Evolutionary conservation across 805 yeast genomes (phyloP), one percentile per base, ranked within the genome.

Genomic region (Hanseniaspora mollemarum): DNA sequence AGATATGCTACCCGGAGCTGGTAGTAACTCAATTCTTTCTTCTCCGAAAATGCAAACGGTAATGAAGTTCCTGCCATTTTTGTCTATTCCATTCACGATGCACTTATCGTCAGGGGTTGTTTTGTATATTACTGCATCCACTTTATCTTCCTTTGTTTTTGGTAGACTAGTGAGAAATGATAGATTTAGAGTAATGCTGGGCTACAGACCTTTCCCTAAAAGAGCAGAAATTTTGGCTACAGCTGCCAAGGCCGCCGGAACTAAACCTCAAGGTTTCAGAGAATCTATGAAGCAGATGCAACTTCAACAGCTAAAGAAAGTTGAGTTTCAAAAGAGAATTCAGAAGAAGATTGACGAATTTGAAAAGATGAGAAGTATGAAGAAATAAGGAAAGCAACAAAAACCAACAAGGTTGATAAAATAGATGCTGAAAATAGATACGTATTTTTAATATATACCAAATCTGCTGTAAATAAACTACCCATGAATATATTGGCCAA

Each of bases 21-120:
- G 95, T 46, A 81, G 84, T 32, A 78, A 74, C 48, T 74, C 72
- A 49, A 71, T 83, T 67, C 33, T 48, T 13, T 28, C 51, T 3
- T 70, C 76, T 54, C 83, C 86, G 1, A 73, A 73, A 38, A 73
- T 81, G 77, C 78, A 77, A 67, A 81, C 79, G 59, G 64, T 83
- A 21, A 75, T 90, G 70, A 77, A 81, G 36, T 71, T 75, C 39
- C 65, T 87, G 59, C 97, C 97, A 15, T 72, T 87, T 56, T 68
- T 81, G 28, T 87, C 96, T 3, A 81, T 90, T 54, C 79, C 88
- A n/a, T 78, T 90, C 57, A 90, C 96, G 3, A 84, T 83, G 83
- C 75, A 80, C 49, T 74, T 90, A 60, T 81, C 95, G 1, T 77
- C 95, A 1, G 94, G 84, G 35, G 87, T 87, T 32, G 81, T 88